A percentile compares a stretch with the other conserved stretches of the same genome.
phyloP scores from a whole-genome alignment of 495 filamentous ascomycete species.

The Trichoderma parareesei region DNA sequence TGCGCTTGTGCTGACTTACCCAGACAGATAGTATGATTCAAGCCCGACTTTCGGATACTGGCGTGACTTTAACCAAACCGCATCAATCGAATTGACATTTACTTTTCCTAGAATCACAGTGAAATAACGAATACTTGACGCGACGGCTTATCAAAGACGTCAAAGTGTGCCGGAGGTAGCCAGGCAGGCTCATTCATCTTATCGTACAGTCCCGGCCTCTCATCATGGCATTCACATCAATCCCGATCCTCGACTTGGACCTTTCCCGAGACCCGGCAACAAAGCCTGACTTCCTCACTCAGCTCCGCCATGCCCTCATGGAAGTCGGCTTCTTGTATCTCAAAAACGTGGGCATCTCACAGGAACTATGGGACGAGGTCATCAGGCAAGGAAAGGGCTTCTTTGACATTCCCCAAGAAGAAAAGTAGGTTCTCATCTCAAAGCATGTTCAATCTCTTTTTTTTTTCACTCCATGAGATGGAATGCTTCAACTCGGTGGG shows the following conservation, averaged over 20 bases:
- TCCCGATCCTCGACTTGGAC: constrained; percentile 77
- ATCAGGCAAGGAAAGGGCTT: constrained; percentile 61
- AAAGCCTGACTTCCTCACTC: constrained; percentile 63
- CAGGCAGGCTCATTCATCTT: background rate
- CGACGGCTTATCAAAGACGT: too few species aligned
- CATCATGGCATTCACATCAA: constrained; percentile 57
- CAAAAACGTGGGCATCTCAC: constrained; percentile 68
- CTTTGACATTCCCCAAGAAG: constrained; percentile 73
- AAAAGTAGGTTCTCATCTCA: constrained; percentile 47
- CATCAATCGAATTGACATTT: background rate
- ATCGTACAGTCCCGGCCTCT: background rate
- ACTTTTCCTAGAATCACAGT: background rate
- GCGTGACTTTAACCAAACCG: too few species aligned
- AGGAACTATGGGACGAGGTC: constrained; percentile 57
- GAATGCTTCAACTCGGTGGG: background rate
- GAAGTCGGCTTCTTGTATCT: constrained; percentile 94
- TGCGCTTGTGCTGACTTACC: background rate
- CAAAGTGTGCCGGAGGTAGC: too few species aligned
- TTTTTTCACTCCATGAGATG: background rate
- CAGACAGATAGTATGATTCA: too few species aligned
- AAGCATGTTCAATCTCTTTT: too few species aligned
- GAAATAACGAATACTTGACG: too few species aligned
- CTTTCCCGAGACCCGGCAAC: constrained; percentile 53
- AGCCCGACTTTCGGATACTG: too few species aligned
- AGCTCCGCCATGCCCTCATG: constrained; percentile 71